A percentile compares a stretch with the other conserved stretches of the same genome.
phyloP scores from a whole-genome alignment of 1,284 basidiomycete genomes.

The Inonotus hispidus region DNA sequence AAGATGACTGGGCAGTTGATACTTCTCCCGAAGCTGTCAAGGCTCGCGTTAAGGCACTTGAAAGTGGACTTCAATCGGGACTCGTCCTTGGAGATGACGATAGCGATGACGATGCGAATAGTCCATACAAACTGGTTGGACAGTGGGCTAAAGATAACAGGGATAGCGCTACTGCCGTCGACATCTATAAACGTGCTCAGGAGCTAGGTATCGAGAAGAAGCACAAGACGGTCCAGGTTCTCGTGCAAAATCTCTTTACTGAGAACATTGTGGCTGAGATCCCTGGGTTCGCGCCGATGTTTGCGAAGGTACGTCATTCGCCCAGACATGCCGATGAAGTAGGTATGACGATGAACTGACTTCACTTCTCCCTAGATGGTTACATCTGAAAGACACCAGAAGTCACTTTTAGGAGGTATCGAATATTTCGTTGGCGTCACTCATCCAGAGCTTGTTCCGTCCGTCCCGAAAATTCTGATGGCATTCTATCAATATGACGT shows the following conservation, averaged over 20 bases:
- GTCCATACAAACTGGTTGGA: constrained; percentile 82
- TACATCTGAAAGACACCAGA: constrained; percentile 91
- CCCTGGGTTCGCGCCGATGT: constrained; percentile 64
- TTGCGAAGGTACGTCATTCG: constrained; percentile 65
- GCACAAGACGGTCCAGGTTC: constrained; percentile 84
- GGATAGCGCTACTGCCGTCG: constrained; percentile 50
- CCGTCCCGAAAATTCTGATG: constrained; percentile 93
- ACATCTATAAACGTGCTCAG: constrained; percentile 86
- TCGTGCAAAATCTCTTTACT: constrained; percentile 87
- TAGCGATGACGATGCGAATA: constrained; percentile 83
- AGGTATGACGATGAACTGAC: neutral
- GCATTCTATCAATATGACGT: constrained; percentile 90
- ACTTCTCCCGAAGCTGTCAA: constrained; percentile 90
- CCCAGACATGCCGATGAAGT: neutral
- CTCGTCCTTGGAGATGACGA: constrained; percentile 72
- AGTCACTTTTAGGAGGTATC: constrained; percentile 85
- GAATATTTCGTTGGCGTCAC: constrained; percentile 77
- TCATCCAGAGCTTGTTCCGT: constrained; percentile 59
- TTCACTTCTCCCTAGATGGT: constrained; percentile 44
- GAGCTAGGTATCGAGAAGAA: constrained; percentile 94
- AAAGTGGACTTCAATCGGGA: constrained; percentile 54
- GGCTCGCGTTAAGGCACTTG: constrained; percentile 77
- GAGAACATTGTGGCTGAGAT: constrained; percentile 74
- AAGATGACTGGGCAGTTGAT: constrained; percentile 87
- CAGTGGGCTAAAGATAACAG: constrained; percentile 84